Base-by-base conservation (phyloP, 1,284 basidiomycete species). In the Cutaneotrichosporon sp. region DNA sequence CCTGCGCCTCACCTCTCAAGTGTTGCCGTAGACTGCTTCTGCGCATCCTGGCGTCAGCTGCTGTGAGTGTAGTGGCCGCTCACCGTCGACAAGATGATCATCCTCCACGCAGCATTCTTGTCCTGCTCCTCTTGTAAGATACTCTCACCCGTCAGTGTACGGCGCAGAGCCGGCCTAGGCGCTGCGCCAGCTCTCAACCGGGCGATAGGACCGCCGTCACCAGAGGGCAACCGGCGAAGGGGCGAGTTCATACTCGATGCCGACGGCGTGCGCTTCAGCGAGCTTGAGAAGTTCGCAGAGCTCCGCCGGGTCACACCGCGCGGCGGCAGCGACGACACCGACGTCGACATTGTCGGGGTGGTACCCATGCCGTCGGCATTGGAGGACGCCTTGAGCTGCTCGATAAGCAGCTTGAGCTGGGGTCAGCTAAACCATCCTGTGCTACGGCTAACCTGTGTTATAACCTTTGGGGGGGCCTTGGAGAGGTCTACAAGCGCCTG, bases 81-180 rank as follows among this genome's bases (percentile, higher is more conserved):
- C 24, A 67, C 67, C 7, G 69, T 71, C 20, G 68, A 66, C 20
- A 73, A 62, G 55, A 75, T 75, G 55, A 75, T 73, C 61, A 68
- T 60, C 48, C 71, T 68, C 75, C 75, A 76, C 5, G 68, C 68
- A 0, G 65, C 60, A 51, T 76, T 75, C 55, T 71, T 73, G 54
- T 76, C 75, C 49, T 70, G 71, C n/a, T 64, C 71, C 31, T 69
- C 71, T 33, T 66, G 62, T 20, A 70, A 48, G 2, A 68, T 63
- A 5, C 62, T 66, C 49, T 75, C 74, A 27, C 71, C 71, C 1
- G 71, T 74, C 31, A 75, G 48, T 7, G 64, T 63, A 14, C 73
- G 57, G 37, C 68, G 66, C 14, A 75, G 58, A 4, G 71, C 66
- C 5, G 62, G 47, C 12, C 64, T 45, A 43, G 27, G 20, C 9